Evolutionary conservation across 2,329 filamentous ascomycete genomes (phyloP).

Genomic region (Xenoacremonium recifei): DNA sequence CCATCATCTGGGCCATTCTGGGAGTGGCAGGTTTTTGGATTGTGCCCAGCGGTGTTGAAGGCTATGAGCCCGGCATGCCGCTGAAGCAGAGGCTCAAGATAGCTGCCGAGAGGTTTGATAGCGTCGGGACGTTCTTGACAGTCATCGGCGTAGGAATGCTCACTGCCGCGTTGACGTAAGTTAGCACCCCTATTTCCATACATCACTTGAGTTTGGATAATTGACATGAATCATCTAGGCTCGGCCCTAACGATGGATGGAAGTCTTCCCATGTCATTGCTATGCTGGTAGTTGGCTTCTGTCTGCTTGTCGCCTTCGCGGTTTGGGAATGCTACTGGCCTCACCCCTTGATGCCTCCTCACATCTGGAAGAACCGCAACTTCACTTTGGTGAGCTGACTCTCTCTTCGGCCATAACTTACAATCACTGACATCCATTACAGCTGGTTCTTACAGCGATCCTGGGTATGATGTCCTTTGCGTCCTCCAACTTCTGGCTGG

Average conservation of each 20-base stretch:
- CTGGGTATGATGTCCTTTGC: conserved; percentile 64
- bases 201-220: neutral
- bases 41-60: conserved; percentile 52
- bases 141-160: conserved; percentile 66
- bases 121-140: conserved; percentile 58
- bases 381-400: conserved; percentile 61
- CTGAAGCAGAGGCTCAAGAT: conserved; percentile 15
- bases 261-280: conserved; percentile 59
- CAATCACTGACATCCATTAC: conserved; percentile 5
- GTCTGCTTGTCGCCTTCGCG: conserved; percentile 55
- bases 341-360: conserved; percentile 51
- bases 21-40: conserved; percentile 58
- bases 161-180: conserved; percentile 58
- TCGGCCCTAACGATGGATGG: conserved; percentile 62
- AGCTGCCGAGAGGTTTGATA: conserved; percentile 57
- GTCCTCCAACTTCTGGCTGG: conserved; percentile 59
- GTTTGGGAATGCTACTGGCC: conserved; percentile 59
- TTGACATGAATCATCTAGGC: conserved; percentile 40
- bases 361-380: conserved; percentile 60
- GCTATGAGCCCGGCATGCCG: conserved; percentile 35
- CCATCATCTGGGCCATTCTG: conserved; percentile 62
- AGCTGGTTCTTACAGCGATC: conserved; percentile 56
- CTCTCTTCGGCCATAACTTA: conserved; percentile 3
- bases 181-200: conserved; percentile 13
- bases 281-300: conserved; percentile 57